Evolutionary conservation across 2,329 filamentous ascomycete species (phyloP).

Genomic region (Trichoderma polysporum): DNA sequence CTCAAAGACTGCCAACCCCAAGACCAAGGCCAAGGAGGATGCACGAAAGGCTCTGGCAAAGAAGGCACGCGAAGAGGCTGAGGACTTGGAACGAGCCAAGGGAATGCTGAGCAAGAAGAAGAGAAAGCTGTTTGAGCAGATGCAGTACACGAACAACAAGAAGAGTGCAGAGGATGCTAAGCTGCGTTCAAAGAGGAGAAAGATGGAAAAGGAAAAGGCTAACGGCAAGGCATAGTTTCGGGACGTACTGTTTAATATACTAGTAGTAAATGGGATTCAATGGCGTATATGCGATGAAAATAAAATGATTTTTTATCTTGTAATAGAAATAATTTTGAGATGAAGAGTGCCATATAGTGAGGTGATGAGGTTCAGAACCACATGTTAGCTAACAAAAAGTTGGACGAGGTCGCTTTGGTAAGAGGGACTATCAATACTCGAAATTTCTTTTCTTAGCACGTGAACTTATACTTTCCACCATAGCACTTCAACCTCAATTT

Average conservation of each 20-base stretch:
- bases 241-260: slow-evolving; percentile 20
- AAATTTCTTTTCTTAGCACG: slow-evolving; percentile 15
- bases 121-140: slow-evolving; percentile 95
- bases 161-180: slow-evolving; percentile 87
- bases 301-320: slow-evolving; percentile 16
- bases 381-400: background rate
- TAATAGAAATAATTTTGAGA: background rate
- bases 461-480: slow-evolving; percentile 17
- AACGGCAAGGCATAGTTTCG: slow-evolving; percentile 41
- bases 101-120: slow-evolving; percentile 99
- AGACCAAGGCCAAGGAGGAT: slow-evolving; percentile 66
- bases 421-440: background rate
- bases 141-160: slow-evolving; percentile 93
- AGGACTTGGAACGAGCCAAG: slow-evolving; percentile 89
- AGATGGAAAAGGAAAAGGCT: slow-evolving; percentile 68
- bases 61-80: slow-evolving; percentile 72
- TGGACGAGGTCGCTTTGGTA: background rate
- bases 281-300: slow-evolving; percentile 18
- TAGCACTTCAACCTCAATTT: background rate
- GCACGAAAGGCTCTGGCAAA: slow-evolving; percentile 67
- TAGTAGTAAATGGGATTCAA: slow-evolving; percentile 22
- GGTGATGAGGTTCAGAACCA: too few species aligned
- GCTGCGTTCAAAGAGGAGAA: slow-evolving; percentile 85
- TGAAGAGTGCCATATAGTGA: too few species aligned
- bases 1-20: slow-evolving; percentile 47